phyloP scores from a whole-genome alignment of 2,329 filamentous ascomycete species.

The Fusarium nematophilum region DNA sequence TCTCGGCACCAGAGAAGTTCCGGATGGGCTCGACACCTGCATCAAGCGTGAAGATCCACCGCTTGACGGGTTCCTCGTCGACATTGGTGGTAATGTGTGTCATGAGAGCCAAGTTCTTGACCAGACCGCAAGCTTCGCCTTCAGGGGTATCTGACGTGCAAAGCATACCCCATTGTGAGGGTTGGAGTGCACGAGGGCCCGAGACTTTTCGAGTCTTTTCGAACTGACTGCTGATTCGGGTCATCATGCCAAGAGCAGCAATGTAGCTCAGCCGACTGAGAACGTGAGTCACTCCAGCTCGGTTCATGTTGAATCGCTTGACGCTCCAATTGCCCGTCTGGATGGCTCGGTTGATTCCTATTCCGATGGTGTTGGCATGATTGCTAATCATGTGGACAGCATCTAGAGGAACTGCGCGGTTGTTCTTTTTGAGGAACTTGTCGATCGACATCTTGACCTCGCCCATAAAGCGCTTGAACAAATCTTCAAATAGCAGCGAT shows the following conservation, averaged over 20 bases:
- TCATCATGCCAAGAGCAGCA: constrained; percentile 99
- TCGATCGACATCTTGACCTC: constrained; percentile 94
- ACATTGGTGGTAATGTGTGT: constrained; percentile 98
- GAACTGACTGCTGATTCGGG: constrained; percentile 96
- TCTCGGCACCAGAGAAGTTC: constrained; percentile 79
- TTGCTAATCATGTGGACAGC: constrained; percentile 86
- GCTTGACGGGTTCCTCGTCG: constrained; percentile 88
- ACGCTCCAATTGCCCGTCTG: constrained; percentile 98
- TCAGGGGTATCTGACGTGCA: constrained; percentile 98
- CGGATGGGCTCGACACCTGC: constrained; percentile 84
- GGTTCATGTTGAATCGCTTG: constrained; percentile 98
- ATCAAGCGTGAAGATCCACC: constrained; percentile 87
- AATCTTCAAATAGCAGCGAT: constrained; percentile 93
- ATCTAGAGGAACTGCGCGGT: constrained; percentile 88
- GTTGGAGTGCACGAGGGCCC: constrained; percentile 93
- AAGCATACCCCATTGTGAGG: constrained; percentile 98
- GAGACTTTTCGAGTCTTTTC: constrained; percentile 98
- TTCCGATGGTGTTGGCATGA: constrained; percentile 87
- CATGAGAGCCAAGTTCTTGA: constrained; percentile 98
- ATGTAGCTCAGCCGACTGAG: constrained; percentile 96
- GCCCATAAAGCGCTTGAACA: constrained; percentile 94
- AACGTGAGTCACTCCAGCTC: constrained; percentile 96
- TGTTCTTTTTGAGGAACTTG: constrained; percentile 94
- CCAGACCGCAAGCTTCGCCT: constrained; percentile 96
- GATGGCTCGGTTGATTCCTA: constrained; percentile 94